phyloP scores from a whole-genome alignment of 164 flowering plant genomes.

The Dillenia suffruticosa region DNA sequence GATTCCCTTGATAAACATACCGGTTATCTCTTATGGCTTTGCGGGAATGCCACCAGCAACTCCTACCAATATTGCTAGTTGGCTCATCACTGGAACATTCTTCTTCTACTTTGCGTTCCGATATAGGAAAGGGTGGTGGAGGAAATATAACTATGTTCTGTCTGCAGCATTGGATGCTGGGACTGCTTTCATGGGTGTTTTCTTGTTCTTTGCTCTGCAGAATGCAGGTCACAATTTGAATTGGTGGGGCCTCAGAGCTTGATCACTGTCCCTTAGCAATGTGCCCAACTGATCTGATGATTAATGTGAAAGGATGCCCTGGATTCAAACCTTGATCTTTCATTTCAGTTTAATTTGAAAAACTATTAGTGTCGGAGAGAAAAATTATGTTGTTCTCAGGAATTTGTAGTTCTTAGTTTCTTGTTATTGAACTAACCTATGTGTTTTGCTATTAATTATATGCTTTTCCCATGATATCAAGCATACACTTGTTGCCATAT shows the following conservation, averaged over 20 bases:
- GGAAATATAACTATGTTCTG: slow-evolving; percentile 78
- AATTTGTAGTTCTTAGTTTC: no score
- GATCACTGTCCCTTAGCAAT: slow-evolving; percentile 86
- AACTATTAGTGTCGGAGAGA: no score
- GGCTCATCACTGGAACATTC: slow-evolving; percentile 81
- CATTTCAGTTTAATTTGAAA: no score
- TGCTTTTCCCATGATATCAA: no score
- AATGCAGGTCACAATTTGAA: slow-evolving; percentile 42
- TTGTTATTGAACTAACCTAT: no score
- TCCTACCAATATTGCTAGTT: slow-evolving; percentile 87
- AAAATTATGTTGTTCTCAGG: no score
- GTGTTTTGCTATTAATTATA: no score
- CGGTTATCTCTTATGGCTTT: slow-evolving; percentile 82
- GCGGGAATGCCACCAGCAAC: slow-evolving; percentile 98
- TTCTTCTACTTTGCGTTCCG: slow-evolving; percentile 83
- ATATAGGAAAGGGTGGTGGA: slow-evolving; percentile 78
- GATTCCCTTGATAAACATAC: slow-evolving; percentile 85
- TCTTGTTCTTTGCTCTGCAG: slow-evolving; percentile 73
- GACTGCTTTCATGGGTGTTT: slow-evolving; percentile 93
- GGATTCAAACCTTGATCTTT: slow-evolving; percentile 22
- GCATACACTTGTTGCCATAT: no score
- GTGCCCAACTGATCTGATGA: slow-evolving; percentile 84
- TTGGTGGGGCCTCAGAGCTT: slow-evolving; percentile 77
- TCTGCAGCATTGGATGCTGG: slow-evolving; percentile 96
- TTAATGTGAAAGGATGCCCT: slow-evolving; percentile 64